phyloP scores from a whole-genome alignment of 768 basidiomycete species.

The Lactarius deliciosus region DNA sequence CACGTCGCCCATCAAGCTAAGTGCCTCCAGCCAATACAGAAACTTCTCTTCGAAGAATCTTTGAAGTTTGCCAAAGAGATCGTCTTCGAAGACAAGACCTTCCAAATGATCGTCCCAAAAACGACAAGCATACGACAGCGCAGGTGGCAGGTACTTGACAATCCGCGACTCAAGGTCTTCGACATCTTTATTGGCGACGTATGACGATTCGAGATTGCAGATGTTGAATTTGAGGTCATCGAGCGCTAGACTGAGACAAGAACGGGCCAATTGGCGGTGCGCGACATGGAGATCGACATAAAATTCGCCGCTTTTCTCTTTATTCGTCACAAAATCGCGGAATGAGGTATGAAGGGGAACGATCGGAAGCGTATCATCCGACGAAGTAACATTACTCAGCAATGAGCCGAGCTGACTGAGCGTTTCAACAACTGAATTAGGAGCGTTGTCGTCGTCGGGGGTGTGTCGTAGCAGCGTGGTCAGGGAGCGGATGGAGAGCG shows the following conservation, averaged over 20 bases:
- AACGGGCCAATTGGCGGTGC: not conserved
- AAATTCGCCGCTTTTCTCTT: not conserved
- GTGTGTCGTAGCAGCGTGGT: not conserved
- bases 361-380: not conserved
- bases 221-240: slow-evolving; percentile 1
- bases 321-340: not conserved
- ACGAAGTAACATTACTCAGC: slow-evolving; percentile 5
- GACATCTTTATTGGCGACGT: not conserved
- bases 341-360: not conserved
- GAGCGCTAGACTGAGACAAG: not conserved
- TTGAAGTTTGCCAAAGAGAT: not conserved
- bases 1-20: no score
- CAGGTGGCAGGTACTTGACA: not conserved
- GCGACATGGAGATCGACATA: not conserved
- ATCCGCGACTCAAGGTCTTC: not conserved
- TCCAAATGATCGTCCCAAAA: slow-evolving; percentile 7
- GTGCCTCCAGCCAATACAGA: no score
- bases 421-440: not conserved
- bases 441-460: not conserved
- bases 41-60: no score
- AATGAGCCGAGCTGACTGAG: slow-evolving; percentile 3
- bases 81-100: not conserved
- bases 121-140: slow-evolving; percentile 4
- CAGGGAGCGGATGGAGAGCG: slow-evolving; percentile 4
- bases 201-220: slow-evolving; percentile 7